phyloP scores from a whole-genome alignment of 2,329 filamentous ascomycete species.

The Phialophora chinensis region DNA sequence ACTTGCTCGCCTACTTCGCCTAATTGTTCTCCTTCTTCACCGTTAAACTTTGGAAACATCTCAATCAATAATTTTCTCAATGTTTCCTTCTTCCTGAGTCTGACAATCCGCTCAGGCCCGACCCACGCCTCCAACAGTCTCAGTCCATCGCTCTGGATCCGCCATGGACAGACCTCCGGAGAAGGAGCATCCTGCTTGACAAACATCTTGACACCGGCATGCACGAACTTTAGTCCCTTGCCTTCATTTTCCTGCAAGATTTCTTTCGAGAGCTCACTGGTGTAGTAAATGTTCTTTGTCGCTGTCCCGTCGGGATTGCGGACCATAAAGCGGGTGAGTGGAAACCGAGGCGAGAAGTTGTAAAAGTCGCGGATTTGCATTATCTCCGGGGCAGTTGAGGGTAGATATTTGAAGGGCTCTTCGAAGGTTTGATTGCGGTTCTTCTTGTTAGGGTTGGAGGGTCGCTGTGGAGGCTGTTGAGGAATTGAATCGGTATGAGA shows the following conservation, averaged over 20 bases:
- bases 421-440: conserved; percentile 65
- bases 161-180: conserved; percentile 86
- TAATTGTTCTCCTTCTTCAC: conserved; percentile 74
- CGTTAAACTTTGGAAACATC: conserved; percentile 91
- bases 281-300: conserved; percentile 96
- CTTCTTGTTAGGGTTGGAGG: conserved; percentile 43
- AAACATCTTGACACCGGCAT: conserved; percentile 98
- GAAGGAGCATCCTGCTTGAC: conserved; percentile 95
- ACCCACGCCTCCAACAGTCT: conserved; percentile 91
- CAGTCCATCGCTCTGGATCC: conserved; percentile 93
- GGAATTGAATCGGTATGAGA: background rate
- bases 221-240: conserved; percentile 90
- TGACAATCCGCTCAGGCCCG: conserved; percentile 75
- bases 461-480: conserved; percentile 9
- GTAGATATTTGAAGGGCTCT: conserved; percentile 92
- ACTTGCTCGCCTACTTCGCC: conserved; percentile 88
- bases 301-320: conserved; percentile 88
- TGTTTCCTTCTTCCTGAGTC: conserved; percentile 77
- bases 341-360: conserved; percentile 80
- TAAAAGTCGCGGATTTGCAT: conserved; percentile 82
- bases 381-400: conserved; percentile 72
- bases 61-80: conserved; percentile 83
- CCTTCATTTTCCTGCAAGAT: conserved; percentile 88
- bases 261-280: conserved; percentile 79
- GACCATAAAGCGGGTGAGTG: conserved; percentile 90